Evolutionary conservation across 192 early-diverging fungal genomes (phyloP), one percentile per base, ranked within the genome.

Genomic region (Coemansia sp.): DNA sequence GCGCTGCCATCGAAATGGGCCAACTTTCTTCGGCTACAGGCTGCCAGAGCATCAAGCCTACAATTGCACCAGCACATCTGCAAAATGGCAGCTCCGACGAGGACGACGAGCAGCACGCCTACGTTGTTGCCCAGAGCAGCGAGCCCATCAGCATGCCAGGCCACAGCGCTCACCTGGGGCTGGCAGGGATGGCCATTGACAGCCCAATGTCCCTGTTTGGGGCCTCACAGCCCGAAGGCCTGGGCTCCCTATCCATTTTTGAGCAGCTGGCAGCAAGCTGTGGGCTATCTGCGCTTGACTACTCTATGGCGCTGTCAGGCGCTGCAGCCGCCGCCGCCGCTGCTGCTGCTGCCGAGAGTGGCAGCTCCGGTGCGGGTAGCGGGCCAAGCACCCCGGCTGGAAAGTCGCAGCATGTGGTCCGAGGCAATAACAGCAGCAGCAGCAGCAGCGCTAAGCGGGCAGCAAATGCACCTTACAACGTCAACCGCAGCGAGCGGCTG

Each of bases 151-250:
- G 26, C 26, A 5, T 40, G 19, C 54, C 57, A 2, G 42, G 41
- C 1, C 44, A 41, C 41, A 44, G 53, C 31, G 51, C 35, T 15
- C 66, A 69, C 46, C 63, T 65, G 13, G 57, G 59, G 21, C 61
- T 69, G 53, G 61, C 67, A 0, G 73, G 73, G 3, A 76, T 76
- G 73, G 73, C 56, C 19, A 30, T 46, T 6, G 55, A 65, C 11
- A 41, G 57, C 18, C 43, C 62, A n/a, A 20, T 50, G 16, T 26
- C 59, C 28, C 52, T 66, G 18, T 26, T 31, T n/a, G 33, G 31
- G 11, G 40, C 19, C 3, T 49, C 51, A 30, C 55, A 45, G 15
- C 4, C 18, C 13, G 38, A 20, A n/a, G 13, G 31, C 14, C 8
- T 53, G 10, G 14, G 42, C 9, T 49, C 51, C 15, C 35, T 54